phyloP scores from a whole-genome alignment of 352 stramenopile species.

The Globisporangium acanthophoron region DNA sequence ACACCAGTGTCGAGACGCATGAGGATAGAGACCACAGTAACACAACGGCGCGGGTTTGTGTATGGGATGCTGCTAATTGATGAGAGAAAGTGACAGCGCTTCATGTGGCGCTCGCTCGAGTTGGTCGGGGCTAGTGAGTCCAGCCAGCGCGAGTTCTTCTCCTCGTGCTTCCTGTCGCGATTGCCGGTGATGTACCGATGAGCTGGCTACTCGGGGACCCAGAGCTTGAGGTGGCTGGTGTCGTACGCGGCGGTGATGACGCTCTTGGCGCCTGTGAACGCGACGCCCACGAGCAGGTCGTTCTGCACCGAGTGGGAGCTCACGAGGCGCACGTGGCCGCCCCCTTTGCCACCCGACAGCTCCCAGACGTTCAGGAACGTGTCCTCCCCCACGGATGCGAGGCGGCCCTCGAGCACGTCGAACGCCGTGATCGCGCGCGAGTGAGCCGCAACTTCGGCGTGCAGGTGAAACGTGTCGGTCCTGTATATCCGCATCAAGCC shows the following conservation, averaged over 20 bases:
- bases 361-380: slow-evolving; percentile 83
- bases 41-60: no score
- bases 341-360: slow-evolving; percentile 18
- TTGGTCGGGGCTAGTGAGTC: neutral
- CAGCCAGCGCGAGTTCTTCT: no score
- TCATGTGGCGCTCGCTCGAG: no score
- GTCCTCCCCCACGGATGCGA: slow-evolving; percentile 68
- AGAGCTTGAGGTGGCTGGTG: slow-evolving; percentile 63
- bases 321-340: slow-evolving; percentile 33
- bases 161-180: no score
- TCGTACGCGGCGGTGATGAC: slow-evolving; percentile 64
- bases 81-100: no score
- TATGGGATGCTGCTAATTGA: no score
- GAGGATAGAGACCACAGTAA: neutral
- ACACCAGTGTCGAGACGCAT: neutral
- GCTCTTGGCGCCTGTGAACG: slow-evolving; percentile 37
- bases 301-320: slow-evolving; percentile 62
- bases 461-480: slow-evolving; percentile 34
- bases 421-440: slow-evolving; percentile 63
- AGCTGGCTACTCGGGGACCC: slow-evolving; percentile 40
- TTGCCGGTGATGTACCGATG: neutral
- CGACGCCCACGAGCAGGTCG: slow-evolving; percentile 57
- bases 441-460: slow-evolving; percentile 64
- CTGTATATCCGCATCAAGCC: slow-evolving; percentile 53
- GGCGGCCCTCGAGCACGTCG: slow-evolving; percentile 37